phyloP scores from a whole-genome alignment of 2,329 filamentous ascomycete species.

The Xylariaceae sp. region DNA sequence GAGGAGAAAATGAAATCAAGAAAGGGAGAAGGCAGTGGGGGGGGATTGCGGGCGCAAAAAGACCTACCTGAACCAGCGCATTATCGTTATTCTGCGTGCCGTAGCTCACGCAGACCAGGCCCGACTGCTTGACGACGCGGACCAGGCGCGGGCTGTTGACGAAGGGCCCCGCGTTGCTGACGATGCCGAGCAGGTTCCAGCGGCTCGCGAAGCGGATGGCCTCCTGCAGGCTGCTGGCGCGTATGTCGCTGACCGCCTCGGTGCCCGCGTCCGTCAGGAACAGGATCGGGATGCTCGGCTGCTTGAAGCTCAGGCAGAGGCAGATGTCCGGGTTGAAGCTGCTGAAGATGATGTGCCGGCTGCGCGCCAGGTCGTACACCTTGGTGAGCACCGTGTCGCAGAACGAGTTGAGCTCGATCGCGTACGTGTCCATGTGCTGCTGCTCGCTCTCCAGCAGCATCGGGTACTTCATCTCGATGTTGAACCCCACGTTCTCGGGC shows the following conservation, averaged over 20 bases:
- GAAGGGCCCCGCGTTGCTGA: conserved; percentile 79
- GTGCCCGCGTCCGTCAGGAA: conserved; percentile 89
- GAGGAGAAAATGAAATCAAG: conserved; percentile 1
- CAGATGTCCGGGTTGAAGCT: conserved; percentile 98
- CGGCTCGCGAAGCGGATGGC: conserved; percentile 88
- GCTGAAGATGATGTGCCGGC: conserved; percentile 92
- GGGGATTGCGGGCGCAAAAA: background rate
- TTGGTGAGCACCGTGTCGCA: conserved; percentile 86
- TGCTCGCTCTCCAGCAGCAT: conserved; percentile 95
- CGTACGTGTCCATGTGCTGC: conserved; percentile 94
- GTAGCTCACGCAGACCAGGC: conserved; percentile 91
- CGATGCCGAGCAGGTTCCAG: conserved; percentile 91
- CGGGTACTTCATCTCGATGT: conserved; percentile 98
- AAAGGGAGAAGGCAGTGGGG: background rate
- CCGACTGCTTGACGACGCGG: conserved; percentile 86
- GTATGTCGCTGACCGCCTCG: conserved; percentile 75
- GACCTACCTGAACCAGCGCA: conserved; percentile 70
- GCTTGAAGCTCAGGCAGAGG: conserved; percentile 88
- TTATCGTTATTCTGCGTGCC: conserved; percentile 86
- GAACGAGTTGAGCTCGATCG: conserved; percentile 92
- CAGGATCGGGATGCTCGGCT: conserved; percentile 90
- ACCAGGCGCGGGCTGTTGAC: conserved; percentile 85
- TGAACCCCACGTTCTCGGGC: conserved; percentile 80
- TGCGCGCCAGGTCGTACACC: conserved; percentile 77
- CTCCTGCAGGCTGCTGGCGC: conserved; percentile 87